These are phyloP conservation scores for Boletus holoroseus DNA, from an alignment of 1,284 basidiomycete genomes.

Conservation along the genomic window DNA sequence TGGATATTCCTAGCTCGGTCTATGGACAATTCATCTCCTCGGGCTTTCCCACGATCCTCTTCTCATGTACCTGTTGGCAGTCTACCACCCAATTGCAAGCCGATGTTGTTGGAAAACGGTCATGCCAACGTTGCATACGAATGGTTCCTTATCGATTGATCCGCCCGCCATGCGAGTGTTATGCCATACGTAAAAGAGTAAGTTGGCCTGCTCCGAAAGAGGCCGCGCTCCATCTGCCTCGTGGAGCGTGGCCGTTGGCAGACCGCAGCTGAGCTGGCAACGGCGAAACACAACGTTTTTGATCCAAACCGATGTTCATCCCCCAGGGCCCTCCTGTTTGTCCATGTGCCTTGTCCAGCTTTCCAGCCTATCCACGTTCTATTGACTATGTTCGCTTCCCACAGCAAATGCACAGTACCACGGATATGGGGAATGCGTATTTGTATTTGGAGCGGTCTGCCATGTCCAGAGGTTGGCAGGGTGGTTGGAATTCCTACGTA, in stretches of 20 bases:
- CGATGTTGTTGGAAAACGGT: background rate
- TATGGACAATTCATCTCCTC: background rate
- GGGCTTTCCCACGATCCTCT: background rate
- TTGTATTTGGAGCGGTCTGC: background rate
- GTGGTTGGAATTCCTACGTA: background rate
- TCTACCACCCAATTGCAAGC: conserved; percentile 3
- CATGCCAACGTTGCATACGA: background rate
- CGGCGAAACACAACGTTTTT: conserved; percentile 14
- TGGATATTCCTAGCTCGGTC: too few relatives aligned
- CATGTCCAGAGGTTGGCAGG: conserved; percentile 16
- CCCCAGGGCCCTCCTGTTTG: background rate
- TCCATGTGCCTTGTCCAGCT: background rate
- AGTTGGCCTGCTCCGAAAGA: background rate
- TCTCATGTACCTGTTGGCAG: conserved; percentile 11
- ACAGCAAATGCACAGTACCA: background rate
- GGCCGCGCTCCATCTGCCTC: conserved; percentile 16
- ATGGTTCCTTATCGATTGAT: background rate
- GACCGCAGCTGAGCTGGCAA: conserved; percentile 1
- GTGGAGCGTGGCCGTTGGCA: conserved; percentile 25
- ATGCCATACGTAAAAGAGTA: background rate
- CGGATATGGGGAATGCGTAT: background rate
- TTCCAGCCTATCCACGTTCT: conserved; percentile 4
- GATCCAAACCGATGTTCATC: background rate
- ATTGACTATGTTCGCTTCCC: background rate
- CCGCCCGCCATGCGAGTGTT: background rate